phyloP scores from a whole-genome alignment of 2,329 filamentous ascomycete genomes.

The Tolypocladium cylindrosporum region DNA sequence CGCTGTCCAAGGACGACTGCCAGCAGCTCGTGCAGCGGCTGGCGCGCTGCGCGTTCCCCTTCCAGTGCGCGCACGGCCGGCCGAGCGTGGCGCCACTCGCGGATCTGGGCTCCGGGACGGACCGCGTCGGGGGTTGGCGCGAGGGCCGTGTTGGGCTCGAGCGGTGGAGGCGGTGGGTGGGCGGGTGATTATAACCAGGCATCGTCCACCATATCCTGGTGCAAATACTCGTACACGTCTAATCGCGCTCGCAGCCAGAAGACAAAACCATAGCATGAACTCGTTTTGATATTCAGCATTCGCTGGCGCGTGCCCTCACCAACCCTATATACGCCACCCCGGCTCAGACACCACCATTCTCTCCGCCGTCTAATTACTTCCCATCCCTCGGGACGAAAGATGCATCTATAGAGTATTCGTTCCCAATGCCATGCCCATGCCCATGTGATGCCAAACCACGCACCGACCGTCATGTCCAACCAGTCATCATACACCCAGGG shows the following conservation, averaged over 20 bases:
- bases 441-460: neutral
- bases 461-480: neutral
- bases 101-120: conserved; percentile 29
- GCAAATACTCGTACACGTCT: neutral
- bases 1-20: conserved; percentile 49
- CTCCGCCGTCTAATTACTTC: neutral
- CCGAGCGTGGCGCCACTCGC: conserved; percentile 56
- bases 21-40: conserved; percentile 43
- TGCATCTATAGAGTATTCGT: neutral
- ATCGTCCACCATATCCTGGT: no score
- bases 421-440: neutral
- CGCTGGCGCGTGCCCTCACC: neutral
- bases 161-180: conserved; percentile 14
- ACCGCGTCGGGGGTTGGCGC: conserved; percentile 15
- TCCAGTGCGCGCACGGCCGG: conserved; percentile 74
- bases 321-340: neutral
- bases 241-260: neutral
- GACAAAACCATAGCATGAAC: neutral
- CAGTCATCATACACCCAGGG: neutral
- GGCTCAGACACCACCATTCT: neutral
- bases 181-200: neutral
- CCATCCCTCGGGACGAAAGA: neutral
- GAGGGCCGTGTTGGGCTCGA: conserved; percentile 5
- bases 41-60: conserved; percentile 60
- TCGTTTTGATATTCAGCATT: neutral